Evolutionary conservation across 2,329 filamentous ascomycete genomes (phyloP).

Genomic region (Trichoderma cornu-damae): DNA sequence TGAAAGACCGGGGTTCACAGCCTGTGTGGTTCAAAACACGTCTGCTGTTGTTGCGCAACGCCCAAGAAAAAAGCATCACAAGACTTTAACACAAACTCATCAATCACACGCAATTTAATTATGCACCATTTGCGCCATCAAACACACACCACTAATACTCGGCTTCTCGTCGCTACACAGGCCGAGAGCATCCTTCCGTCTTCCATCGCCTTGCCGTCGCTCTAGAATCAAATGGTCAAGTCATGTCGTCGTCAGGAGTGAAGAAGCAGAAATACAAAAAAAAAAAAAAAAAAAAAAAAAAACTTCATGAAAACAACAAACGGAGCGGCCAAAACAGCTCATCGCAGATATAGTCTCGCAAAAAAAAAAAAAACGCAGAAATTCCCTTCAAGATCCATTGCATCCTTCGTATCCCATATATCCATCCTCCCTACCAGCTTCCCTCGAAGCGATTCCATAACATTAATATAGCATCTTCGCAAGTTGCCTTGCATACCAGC

Average conservation of each 20-base stretch:
- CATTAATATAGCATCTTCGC: slow-evolving; percentile 13
- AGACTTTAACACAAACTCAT: neutral
- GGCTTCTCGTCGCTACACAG: neutral
- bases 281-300: no score
- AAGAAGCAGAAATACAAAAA: slow-evolving; percentile 15
- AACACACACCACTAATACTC: slow-evolving; percentile 6
- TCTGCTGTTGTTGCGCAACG: no score
- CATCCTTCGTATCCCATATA: slow-evolving; percentile 9
- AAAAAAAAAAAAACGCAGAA: slow-evolving; percentile 2
- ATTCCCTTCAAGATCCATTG: slow-evolving; percentile 1
- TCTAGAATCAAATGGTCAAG: slow-evolving; percentile 23
- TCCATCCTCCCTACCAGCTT: slow-evolving; percentile 10
- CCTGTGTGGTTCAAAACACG: no score
- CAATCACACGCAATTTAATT: neutral
- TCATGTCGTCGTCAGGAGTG: slow-evolving; percentile 23
- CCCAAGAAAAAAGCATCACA: no score
- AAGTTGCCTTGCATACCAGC: slow-evolving; percentile 10
- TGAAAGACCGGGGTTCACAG: no score
- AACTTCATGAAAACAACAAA: slow-evolving; percentile 1
- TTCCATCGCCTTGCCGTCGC: slow-evolving; percentile 1
- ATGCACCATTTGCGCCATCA: slow-evolving; percentile 1
- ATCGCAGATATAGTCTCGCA: slow-evolving; percentile 4
- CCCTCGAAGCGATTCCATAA: slow-evolving; percentile 4
- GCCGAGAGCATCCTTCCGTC: neutral
- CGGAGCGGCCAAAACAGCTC: slow-evolving; percentile 3